Percentiles rank a stretch among this genome's conserved stretches.
These are phyloP conservation scores for Melampsora occidentalis DNA, from an alignment of 1,284 basidiomycete genomes.

Conservation along the genomic window DNA sequence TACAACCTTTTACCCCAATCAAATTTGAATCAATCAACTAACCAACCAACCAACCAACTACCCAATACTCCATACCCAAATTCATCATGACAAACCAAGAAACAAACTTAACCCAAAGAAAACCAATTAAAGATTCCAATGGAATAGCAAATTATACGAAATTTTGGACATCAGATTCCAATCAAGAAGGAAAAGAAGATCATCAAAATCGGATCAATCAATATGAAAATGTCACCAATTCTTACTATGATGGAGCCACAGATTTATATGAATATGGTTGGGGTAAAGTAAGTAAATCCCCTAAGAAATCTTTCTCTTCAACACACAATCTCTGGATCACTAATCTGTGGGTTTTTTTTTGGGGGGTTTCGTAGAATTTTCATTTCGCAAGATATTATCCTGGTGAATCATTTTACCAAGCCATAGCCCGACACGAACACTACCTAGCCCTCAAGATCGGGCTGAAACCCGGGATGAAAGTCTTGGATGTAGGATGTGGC, in stretches of 20 bases:
- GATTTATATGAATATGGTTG: constrained; percentile 90
- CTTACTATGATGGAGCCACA: constrained; percentile 62
- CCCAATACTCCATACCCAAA: too few species aligned
- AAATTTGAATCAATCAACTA: too few species aligned
- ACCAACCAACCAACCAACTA: too few species aligned
- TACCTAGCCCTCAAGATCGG: constrained; percentile 84
- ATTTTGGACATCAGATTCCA: constrained; percentile 86
- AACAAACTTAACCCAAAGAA: not conserved
- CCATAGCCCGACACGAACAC: constrained; percentile 91
- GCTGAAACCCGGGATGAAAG: constrained; percentile 82
- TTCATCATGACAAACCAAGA: too few species aligned
- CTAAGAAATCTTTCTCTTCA: not conserved
- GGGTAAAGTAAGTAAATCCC: constrained; percentile 21
- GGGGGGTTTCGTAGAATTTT: constrained; percentile 53
- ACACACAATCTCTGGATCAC: not conserved
- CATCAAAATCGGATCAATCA: constrained; percentile 73
- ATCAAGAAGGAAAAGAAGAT: constrained; percentile 68
- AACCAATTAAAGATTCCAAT: constrained; percentile 65
- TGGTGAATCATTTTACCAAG: constrained; percentile 54
- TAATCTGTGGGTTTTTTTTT: not conserved
- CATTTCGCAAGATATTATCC: constrained; percentile 55
- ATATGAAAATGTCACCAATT: constrained; percentile 93
- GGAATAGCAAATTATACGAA: constrained; percentile 88
- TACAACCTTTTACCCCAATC: too few species aligned
- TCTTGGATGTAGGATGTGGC: constrained; percentile 96